Percentiles rank a stretch among this genome's conserved stretches.
These are phyloP conservation scores for Aspergillus asperescens DNA, from an alignment of 495 filamentous ascomycete genomes.

Conservation along the genomic window DNA sequence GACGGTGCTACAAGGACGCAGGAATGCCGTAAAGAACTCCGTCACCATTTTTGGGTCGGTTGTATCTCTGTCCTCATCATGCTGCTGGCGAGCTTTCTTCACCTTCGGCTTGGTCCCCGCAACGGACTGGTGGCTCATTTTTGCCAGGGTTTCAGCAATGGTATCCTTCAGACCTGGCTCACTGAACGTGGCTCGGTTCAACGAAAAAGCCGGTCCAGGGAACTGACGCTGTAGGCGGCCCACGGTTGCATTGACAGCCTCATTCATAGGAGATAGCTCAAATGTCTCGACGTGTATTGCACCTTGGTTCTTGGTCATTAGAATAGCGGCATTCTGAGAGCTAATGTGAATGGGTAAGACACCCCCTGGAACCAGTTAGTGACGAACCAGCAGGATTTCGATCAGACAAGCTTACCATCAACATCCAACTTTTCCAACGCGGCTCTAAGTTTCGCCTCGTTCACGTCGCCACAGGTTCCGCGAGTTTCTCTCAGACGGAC, in stretches of 20 bases:
- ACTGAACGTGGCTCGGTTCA: slow-evolving; percentile 30
- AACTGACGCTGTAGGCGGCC: slow-evolving; percentile 53
- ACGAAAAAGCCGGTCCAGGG: slow-evolving; percentile 43
- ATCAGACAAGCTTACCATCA: slow-evolving; percentile 3
- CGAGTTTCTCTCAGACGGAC: slow-evolving; percentile 16
- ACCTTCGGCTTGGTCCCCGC: slow-evolving; percentile 32
- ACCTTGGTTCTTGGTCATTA: slow-evolving; percentile 35
- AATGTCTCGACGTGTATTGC: slow-evolving; percentile 48
- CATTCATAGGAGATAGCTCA: slow-evolving; percentile 49
- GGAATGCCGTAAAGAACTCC: slow-evolving; percentile 45
- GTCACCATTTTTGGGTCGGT: slow-evolving; percentile 51
- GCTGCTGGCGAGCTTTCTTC: slow-evolving; percentile 32
- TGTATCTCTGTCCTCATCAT: slow-evolving; percentile 51
- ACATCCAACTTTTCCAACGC: slow-evolving; percentile 3
- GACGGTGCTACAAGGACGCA: slow-evolving; percentile 39
- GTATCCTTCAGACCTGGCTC: slow-evolving; percentile 31
- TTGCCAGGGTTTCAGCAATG: slow-evolving; percentile 38
- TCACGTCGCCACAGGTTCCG: slow-evolving; percentile 8
- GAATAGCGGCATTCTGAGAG: slow-evolving; percentile 56
- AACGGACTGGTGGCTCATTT: slow-evolving; percentile 40
- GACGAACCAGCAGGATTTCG: background rate
- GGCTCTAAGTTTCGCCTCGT: slow-evolving; percentile 12
- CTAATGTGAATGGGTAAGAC: slow-evolving; percentile 41
- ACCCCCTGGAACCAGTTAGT: slow-evolving; percentile 16
- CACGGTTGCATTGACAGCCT: slow-evolving; percentile 37